Evolutionary conservation across 1,284 basidiomycete genomes (phyloP).

Genomic region (Irpex sp.): DNA sequence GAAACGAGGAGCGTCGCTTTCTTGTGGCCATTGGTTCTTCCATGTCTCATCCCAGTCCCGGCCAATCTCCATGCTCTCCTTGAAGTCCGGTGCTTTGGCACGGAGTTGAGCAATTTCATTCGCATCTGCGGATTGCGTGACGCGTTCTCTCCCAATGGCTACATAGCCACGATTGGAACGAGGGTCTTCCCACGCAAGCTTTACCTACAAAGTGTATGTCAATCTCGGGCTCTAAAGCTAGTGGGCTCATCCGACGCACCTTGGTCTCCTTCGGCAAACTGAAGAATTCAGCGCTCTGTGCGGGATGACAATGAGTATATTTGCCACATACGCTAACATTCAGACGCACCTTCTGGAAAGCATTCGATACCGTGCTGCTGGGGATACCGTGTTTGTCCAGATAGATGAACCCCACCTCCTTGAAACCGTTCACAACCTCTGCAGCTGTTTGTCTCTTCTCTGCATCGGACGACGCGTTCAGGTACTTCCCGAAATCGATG

Average conservation of each 20-base stretch:
- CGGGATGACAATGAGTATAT: not conserved
- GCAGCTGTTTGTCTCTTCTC: constrained; percentile 65
- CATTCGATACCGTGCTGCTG: constrained; percentile 43
- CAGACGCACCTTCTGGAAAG: constrained; percentile 55
- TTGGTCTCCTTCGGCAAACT: constrained; percentile 59
- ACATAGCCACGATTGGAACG: constrained; percentile 84
- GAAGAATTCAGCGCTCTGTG: constrained; percentile 74
- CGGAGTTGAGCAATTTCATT: constrained; percentile 75
- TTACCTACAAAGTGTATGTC: constrained; percentile 33
- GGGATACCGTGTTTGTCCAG: constrained; percentile 68
- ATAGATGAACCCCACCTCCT: constrained; percentile 75
- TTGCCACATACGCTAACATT: not conserved
- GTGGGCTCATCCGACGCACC: constrained; percentile 28
- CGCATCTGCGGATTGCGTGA: constrained; percentile 68
- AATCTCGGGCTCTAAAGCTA: not conserved
- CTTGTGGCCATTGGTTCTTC: constrained; percentile 79
- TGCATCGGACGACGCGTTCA: constrained; percentile 39
- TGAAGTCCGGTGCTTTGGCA: constrained; percentile 70
- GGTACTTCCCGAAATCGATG: constrained; percentile 73
- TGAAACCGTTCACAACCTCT: constrained; percentile 74
- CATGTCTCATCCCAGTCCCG: constrained; percentile 71
- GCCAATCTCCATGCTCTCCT: constrained; percentile 86
- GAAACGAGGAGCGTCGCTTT: constrained; percentile 61
- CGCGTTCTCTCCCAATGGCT: constrained; percentile 72
- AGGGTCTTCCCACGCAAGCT: constrained; percentile 76